Percentiles rank a stretch among this genome's conserved stretches.
These are phyloP conservation scores for Amniculicola lignicola DNA, from an alignment of 495 filamentous ascomycete genomes.

Conservation along the genomic window DNA sequence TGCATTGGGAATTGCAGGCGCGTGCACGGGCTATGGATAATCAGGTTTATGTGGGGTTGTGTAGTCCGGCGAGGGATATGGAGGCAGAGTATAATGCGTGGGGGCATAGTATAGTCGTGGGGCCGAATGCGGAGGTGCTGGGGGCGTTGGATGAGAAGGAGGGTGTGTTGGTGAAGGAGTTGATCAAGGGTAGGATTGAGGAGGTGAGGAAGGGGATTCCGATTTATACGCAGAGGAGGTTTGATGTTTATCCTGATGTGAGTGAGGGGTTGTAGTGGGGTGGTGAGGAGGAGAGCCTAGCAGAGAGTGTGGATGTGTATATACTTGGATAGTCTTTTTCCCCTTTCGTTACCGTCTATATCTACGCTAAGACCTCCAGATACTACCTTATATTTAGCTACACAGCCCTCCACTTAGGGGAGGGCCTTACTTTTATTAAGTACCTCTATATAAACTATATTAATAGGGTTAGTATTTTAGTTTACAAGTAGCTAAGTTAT, in stretches of 20 bases:
- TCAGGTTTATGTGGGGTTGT: conserved; percentile 89
- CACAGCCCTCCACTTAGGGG: too few species aligned
- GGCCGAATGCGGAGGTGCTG: conserved; percentile 83
- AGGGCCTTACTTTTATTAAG: too few species aligned
- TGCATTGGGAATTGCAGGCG: conserved; percentile 87
- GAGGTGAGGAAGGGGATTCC: conserved; percentile 82
- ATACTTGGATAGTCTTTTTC: too few species aligned
- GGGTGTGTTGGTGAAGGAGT: conserved; percentile 70
- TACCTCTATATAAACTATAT: too few species aligned
- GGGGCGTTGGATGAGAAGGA: conserved; percentile 70
- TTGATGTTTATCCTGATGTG: conserved; percentile 95
- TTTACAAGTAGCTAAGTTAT: too few species aligned
- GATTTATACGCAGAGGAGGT: conserved; percentile 77
- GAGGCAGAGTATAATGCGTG: conserved; percentile 78
- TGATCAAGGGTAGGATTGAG: conserved; percentile 68
- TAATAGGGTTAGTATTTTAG: too few species aligned
- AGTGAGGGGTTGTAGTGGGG: too few species aligned
- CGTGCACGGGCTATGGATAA: conserved; percentile 88
- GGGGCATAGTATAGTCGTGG: conserved; percentile 83
- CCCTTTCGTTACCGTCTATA: too few species aligned
- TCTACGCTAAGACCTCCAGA: too few species aligned
- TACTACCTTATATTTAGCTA: too few species aligned
- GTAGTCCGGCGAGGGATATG: conserved; percentile 83
- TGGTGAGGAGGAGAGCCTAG: too few species aligned
- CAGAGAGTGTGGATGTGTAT: too few species aligned